Base-by-base conservation (phyloP, 768 basidiomycete species). In the Mycena filopes region DNA sequence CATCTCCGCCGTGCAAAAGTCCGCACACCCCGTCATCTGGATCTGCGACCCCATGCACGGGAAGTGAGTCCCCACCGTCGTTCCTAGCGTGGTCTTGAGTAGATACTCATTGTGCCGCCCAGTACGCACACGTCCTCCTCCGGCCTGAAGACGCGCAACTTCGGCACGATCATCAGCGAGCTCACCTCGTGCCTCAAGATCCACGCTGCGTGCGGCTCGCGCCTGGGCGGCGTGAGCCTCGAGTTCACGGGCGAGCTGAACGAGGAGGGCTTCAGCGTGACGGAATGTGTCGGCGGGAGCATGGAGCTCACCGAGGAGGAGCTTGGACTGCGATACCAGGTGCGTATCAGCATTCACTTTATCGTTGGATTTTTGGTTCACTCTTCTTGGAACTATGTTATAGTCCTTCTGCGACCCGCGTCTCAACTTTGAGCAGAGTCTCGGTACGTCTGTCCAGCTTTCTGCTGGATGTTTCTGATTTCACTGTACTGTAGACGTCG, bases 11-110 rank as follows among this genome's bases (percentile, higher is more conserved):
- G 96, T 99, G 18, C 89, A 92, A 73, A 67, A 78, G 53, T 90
- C 94, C 2, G 87, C 86, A 0, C 96, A 99, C 74, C 92, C 93
- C 1, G 96, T 98, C 3, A 87, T 90, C 11, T 99, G 96, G 95
- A 86, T 96, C 53, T 96, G 94, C 73, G 98, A 99, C 78, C 96
- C 96, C 3, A 99, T 99, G 97, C 97, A 99, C 71, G 97, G 96
- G 81, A 98, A 98, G 95, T 95, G 73, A 71, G 93, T 84, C 9
- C n/a, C n/a, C 20, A 18, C 31, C 12, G 29, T 29, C 3, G 6
- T 15, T 28, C 36, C n/a, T 13, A n/a, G n/a, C n/a, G n/a, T n/a
- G n/a, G n/a, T n/a, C n/a, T n/a, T n/a, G n/a, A n/a, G n/a, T n/a
- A n/a, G n/a, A 7, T 23, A 4, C 0, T 21, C 1, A 16, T 4